Evolutionary conservation across 2,329 filamentous ascomycete genomes (phyloP).

Genomic region (Neurospora crassa): DNA sequence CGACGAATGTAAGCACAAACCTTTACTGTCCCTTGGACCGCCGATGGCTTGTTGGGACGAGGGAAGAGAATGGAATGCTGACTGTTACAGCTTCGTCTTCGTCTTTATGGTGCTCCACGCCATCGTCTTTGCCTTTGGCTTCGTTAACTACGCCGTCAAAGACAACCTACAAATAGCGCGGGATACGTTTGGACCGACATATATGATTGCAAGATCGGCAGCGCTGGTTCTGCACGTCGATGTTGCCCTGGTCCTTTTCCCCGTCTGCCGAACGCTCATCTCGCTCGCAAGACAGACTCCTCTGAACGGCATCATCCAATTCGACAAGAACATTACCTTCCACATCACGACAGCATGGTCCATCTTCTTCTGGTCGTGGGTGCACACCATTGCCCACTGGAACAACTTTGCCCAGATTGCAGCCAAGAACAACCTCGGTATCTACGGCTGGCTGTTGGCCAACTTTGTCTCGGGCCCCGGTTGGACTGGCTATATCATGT

Average conservation of each 20-base stretch:
- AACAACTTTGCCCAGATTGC: constrained; percentile 75
- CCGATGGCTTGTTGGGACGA: neutral
- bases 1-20: constrained; percentile 54
- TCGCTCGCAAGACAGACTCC: constrained; percentile 72
- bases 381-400: constrained; percentile 80
- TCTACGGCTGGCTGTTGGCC: constrained; percentile 67
- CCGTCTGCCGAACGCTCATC: constrained; percentile 76
- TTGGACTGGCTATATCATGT: constrained; percentile 81
- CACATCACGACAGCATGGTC: constrained; percentile 81
- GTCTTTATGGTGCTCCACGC: constrained; percentile 64
- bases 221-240: constrained; percentile 75
- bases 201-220: constrained; percentile 65
- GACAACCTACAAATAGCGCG: constrained; percentile 60
- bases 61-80: constrained; percentile 4
- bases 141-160: constrained; percentile 71
- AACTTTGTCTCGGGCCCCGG: constrained; percentile 74
- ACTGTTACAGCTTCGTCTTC: constrained; percentile 55
- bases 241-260: constrained; percentile 68
- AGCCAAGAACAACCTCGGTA: constrained; percentile 63
- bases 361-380: constrained; percentile 80
- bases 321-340: constrained; percentile 85
- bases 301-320: constrained; percentile 77
- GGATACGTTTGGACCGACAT: constrained; percentile 64
- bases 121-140: constrained; percentile 71
- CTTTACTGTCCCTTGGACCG: constrained; percentile 13